Percentiles rank a stretch among this genome's conserved stretches.
Evolutionary conservation across 176 grass and related monocot species (phyloP).

Genomic region (Carex cristatella): DNA sequence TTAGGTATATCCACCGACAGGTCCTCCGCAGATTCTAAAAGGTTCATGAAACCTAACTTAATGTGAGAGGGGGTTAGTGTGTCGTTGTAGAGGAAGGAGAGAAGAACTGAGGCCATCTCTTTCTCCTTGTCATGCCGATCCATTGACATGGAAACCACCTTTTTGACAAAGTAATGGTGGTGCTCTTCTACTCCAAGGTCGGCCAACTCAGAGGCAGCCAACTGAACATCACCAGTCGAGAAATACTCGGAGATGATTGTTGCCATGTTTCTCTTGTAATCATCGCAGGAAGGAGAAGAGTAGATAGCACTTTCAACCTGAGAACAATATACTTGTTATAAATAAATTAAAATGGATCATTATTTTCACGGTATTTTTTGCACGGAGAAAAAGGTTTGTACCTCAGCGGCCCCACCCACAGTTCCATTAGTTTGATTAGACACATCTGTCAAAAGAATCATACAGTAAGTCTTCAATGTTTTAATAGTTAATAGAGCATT

Average conservation of each 20-base stretch:
- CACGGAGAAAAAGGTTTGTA: not conserved
- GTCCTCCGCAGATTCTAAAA: slow-evolving; percentile 72
- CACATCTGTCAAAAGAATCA: slow-evolving; percentile 4
- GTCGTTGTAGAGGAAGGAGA: slow-evolving; percentile 69
- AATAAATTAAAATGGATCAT: not conserved
- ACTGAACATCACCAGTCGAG: slow-evolving; percentile 66
- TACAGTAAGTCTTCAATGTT: not conserved
- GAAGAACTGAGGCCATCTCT: slow-evolving; percentile 78
- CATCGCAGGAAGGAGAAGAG: slow-evolving; percentile 45
- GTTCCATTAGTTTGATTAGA: not conserved
- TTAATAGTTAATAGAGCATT: not conserved
- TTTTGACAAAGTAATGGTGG: slow-evolving; percentile 68
- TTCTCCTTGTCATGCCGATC: slow-evolving; percentile 86
- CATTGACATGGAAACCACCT: slow-evolving; percentile 85
- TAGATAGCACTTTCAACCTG: slow-evolving; percentile 9
- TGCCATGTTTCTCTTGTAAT: slow-evolving; percentile 57
- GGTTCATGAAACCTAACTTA: slow-evolving; percentile 64
- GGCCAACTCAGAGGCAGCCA: slow-evolving; percentile 53
- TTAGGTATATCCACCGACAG: slow-evolving; percentile 71
- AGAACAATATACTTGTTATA: slow-evolving; percentile 6
- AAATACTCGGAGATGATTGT: slow-evolving; percentile 75
- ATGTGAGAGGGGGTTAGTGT: slow-evolving; percentile 48
- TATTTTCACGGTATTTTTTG: not conserved
- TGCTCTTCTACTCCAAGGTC: slow-evolving; percentile 53
- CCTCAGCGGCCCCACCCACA: not conserved